Evolutionary conservation across 257 asterid species (phyloP).

Genomic region (Scutellaria baicalensis): DNA sequence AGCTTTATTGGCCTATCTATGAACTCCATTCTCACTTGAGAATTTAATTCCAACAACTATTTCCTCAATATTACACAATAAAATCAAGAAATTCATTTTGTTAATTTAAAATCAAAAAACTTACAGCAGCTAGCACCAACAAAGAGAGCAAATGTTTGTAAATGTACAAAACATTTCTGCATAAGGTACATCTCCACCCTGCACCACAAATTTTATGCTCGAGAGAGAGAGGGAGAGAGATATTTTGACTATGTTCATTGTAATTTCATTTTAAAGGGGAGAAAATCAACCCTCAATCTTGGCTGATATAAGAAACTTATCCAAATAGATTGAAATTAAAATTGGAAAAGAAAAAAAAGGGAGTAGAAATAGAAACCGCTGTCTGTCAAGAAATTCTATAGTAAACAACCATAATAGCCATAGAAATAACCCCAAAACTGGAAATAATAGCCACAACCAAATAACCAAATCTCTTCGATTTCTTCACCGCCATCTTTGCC

Average conservation of each 20-base stretch:
- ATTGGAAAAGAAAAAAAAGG: too few relatives aligned
- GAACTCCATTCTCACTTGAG: constrained; percentile 92
- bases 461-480: constrained; percentile 75
- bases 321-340: not conserved
- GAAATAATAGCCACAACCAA: constrained; percentile 97
- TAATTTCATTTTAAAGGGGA: not conserved
- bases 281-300: too few relatives aligned
- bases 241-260: not conserved
- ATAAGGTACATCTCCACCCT: constrained; percentile 89
- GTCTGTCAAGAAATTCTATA: constrained; percentile 86
- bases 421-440: constrained; percentile 71
- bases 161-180: constrained; percentile 93
- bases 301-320: not conserved
- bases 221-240: too few relatives aligned
- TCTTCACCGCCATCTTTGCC: constrained; percentile 67
- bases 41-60: not conserved
- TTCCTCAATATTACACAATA: too few relatives aligned
- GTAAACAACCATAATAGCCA: constrained; percentile 77
- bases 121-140: constrained; percentile 98
- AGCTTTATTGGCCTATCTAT: constrained; percentile 95
- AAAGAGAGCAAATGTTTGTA: constrained; percentile 85
- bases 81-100: not conserved
- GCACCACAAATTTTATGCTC: not conserved
- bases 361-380: constrained; percentile 44
- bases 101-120: constrained; percentile 24